A percentile compares a stretch with the other conserved stretches of the same genome.
phyloP scores from a whole-genome alignment of 1,139 yeast species.

The Candida smagusa region DNA sequence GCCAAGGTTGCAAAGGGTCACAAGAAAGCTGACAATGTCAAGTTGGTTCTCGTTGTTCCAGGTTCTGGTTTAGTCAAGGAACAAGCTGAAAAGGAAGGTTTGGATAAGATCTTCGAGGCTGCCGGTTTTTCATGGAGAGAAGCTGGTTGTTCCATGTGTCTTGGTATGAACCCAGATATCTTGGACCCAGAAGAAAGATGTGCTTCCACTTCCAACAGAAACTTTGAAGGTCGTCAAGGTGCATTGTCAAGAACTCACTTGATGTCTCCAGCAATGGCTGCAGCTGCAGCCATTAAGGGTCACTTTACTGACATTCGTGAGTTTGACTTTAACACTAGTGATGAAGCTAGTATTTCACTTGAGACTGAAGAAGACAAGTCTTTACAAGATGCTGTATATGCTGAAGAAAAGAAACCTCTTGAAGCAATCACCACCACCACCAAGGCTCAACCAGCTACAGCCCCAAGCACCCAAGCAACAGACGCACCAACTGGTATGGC shows the following conservation, averaged over 20 bases:
- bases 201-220: slow-evolving; percentile 97
- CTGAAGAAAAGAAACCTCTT: slow-evolving; percentile 62
- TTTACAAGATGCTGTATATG: slow-evolving; percentile 66
- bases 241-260: slow-evolving; percentile 94
- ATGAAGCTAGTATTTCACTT: slow-evolving; percentile 59
- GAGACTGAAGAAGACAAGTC: slow-evolving; percentile 56
- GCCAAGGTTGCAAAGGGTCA: slow-evolving; percentile 91
- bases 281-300: slow-evolving; percentile 94
- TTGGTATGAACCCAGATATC: slow-evolving; percentile 99
- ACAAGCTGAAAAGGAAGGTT: slow-evolving; percentile 93
- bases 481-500: slow-evolving; percentile 57
- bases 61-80: slow-evolving; percentile 93
- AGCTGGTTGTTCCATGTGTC: slow-evolving; percentile 99
- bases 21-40: slow-evolving; percentile 77
- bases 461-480: slow-evolving; percentile 20
- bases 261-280: slow-evolving; percentile 99
- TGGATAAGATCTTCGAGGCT: slow-evolving; percentile 81
- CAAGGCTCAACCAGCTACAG: slow-evolving; percentile 46
- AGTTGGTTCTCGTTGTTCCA: slow-evolving; percentile 88
- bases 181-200: slow-evolving; percentile 93
- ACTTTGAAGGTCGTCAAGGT: slow-evolving; percentile 99
- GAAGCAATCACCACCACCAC: slow-evolving; percentile 52
- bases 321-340: slow-evolving; percentile 58
- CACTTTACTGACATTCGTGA: slow-evolving; percentile 88
- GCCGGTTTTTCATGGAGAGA: slow-evolving; percentile 99